phyloP scores from a whole-genome alignment of 129 eudicot genomes.

The Glebionis coronaria region DNA sequence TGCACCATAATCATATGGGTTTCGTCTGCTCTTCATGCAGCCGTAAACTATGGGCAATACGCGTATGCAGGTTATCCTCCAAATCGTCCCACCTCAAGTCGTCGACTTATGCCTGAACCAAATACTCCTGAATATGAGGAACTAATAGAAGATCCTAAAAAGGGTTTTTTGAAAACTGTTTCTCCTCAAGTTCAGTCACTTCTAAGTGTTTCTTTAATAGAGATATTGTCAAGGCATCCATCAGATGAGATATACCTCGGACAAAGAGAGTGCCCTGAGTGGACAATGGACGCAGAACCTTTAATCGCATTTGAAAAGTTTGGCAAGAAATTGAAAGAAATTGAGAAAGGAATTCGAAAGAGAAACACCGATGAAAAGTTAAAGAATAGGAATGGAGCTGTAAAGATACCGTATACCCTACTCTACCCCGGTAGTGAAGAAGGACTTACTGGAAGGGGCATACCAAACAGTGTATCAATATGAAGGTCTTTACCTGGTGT shows the following conservation, averaged over 20 bases:
- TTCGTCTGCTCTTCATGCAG: slow-evolving; percentile 66
- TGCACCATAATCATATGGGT: slow-evolving; percentile 58
- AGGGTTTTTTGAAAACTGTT: slow-evolving; percentile 47
- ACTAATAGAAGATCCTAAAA: slow-evolving; percentile 46
- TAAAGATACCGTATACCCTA: slow-evolving; percentile 1
- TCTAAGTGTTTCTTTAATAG: slow-evolving; percentile 51
- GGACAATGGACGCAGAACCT: slow-evolving; percentile 49
- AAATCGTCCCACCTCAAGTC: slow-evolving; percentile 58
- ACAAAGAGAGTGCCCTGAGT: slow-evolving; percentile 48
- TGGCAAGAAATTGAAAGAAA: slow-evolving; percentile 37
- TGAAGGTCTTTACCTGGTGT: not conserved
- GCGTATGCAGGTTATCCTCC: slow-evolving; percentile 73
- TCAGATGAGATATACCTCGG: slow-evolving; percentile 65
- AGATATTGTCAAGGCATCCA: slow-evolving; percentile 64
- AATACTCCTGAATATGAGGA: slow-evolving; percentile 49
- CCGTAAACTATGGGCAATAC: slow-evolving; percentile 73
- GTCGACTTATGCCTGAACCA: slow-evolving; percentile 54
- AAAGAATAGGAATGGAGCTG: slow-evolving; percentile 45
- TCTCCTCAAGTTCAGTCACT: slow-evolving; percentile 45
- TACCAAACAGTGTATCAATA: slow-evolving; percentile 10
- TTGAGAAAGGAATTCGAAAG: slow-evolving; percentile 38
- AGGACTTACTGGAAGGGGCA: slow-evolving; percentile 14
- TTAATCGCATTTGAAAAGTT: slow-evolving; percentile 47
- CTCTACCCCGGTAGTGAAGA: slow-evolving; percentile 2
- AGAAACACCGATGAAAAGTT: slow-evolving; percentile 40